Percentiles rank a stretch among this genome's conserved stretches.
These are phyloP conservation scores for Purpureocillium lavendulum DNA, from an alignment of 2,329 filamentous ascomycete genomes.

Conservation along the genomic window DNA sequence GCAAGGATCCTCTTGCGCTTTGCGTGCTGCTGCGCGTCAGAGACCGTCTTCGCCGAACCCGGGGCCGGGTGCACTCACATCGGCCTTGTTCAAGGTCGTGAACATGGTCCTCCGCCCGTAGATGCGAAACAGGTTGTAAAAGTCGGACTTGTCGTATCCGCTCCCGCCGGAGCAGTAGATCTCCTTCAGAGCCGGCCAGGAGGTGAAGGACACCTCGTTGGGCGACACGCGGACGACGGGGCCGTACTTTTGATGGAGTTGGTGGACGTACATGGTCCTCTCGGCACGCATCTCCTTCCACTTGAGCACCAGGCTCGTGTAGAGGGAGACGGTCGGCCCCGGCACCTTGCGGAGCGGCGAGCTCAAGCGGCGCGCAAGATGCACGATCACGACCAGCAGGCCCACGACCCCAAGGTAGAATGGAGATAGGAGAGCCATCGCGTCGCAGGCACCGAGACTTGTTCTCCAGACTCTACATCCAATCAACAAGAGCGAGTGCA, in stretches of 20 bases:
- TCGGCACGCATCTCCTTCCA: conserved; percentile 47
- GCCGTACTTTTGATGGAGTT: conserved; percentile 45
- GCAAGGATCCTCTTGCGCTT: conserved; percentile 55
- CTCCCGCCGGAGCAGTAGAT: conserved; percentile 55
- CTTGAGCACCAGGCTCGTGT: conserved; percentile 43
- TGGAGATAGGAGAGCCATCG: conserved; percentile 19
- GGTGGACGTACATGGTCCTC: conserved; percentile 47
- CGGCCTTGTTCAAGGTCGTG: conserved; percentile 44
- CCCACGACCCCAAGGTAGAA: conserved; percentile 14
- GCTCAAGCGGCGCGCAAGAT: conserved; percentile 17
- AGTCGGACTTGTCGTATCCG: conserved; percentile 57
- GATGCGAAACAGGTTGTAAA: conserved; percentile 52
- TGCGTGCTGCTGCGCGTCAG: conserved; percentile 40
- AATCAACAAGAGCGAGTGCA: neutral
- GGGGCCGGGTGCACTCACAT: conserved; percentile 26
- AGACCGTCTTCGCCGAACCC: neutral
- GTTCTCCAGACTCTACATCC: neutral
- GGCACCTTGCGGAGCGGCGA: conserved; percentile 33
- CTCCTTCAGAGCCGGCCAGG: conserved; percentile 47
- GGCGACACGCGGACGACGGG: conserved; percentile 49
- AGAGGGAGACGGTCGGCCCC: conserved; percentile 37
- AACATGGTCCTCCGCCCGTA: conserved; percentile 55
- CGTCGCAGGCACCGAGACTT: neutral
- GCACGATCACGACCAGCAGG: conserved; percentile 12
- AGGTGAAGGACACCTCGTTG: conserved; percentile 51